Evolutionary conservation across 441 rosid genomes (phyloP).

Genomic region (Bruguiera hainesii): DNA sequence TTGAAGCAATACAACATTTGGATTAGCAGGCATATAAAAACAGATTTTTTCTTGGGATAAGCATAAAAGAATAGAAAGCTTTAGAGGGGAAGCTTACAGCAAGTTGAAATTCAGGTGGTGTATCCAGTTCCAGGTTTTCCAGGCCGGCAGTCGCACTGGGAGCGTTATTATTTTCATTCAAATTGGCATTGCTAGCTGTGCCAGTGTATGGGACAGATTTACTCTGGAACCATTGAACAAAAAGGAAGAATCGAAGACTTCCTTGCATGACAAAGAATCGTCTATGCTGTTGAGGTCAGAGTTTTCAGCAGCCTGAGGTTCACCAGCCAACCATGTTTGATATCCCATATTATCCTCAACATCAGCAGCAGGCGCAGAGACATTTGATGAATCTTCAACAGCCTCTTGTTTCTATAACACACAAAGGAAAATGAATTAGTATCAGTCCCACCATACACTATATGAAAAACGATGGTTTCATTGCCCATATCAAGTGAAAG

Average conservation of each 20-base stretch:
- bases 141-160: constrained; percentile 47
- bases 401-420: constrained; percentile 35
- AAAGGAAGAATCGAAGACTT: constrained; percentile 38
- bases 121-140: constrained; percentile 60
- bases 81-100: constrained; percentile 36
- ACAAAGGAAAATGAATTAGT: constrained; percentile 10
- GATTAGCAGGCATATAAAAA: not conserved
- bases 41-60: not conserved
- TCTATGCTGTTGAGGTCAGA: constrained; percentile 35
- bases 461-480: no score
- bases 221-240: constrained; percentile 23
- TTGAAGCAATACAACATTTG: not conserved
- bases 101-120: constrained; percentile 62
- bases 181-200: not conserved
- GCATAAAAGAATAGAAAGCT: constrained; percentile 13
- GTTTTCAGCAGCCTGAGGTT: constrained; percentile 56
- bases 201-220: constrained; percentile 20
- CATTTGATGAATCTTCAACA: constrained; percentile 27
- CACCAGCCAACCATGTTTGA: constrained; percentile 52
- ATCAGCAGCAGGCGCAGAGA: constrained; percentile 12
- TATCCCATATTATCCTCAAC: constrained; percentile 27
- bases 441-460: not conserved
- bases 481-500: no score
- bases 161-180: constrained; percentile 17
- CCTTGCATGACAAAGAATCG: constrained; percentile 47